phyloP scores from a whole-genome alignment of 1,284 basidiomycete species.

The Mycena sp. region DNA sequence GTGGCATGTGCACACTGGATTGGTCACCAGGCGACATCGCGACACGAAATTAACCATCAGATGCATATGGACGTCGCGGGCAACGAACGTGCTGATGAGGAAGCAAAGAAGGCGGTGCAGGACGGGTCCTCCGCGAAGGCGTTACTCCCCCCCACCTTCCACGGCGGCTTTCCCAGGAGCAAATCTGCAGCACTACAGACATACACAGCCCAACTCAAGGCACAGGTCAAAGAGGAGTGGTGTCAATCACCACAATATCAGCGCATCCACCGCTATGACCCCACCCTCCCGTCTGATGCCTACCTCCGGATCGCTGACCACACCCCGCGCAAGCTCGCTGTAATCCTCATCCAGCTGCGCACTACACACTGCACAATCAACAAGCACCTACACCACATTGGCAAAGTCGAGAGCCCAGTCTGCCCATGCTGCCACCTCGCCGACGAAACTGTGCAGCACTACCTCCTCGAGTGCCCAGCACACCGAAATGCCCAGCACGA shows the following conservation, averaged over 20 bases:
- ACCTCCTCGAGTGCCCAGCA: background rate
- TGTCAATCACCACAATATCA: background rate
- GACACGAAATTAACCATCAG: background rate
- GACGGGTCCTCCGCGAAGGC: background rate
- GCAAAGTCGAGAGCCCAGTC: background rate
- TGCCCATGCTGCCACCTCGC: constrained; percentile 1
- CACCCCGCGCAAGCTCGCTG: background rate
- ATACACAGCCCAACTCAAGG: background rate
- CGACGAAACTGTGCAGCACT: background rate
- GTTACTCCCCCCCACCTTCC: background rate
- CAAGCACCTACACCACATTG: constrained; percentile 9
- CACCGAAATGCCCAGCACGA: background rate
- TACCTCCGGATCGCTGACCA: background rate
- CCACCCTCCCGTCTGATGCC: background rate
- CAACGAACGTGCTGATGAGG: constrained; percentile 8
- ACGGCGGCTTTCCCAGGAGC: background rate
- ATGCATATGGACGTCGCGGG: constrained; percentile 24
- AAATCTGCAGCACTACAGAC: background rate
- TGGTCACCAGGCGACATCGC: background rate
- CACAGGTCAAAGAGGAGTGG: background rate
- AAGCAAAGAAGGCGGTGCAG: constrained; percentile 3
- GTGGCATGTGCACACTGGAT: background rate
- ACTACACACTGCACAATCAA: constrained; percentile 6
- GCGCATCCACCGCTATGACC: background rate
- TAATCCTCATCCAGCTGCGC: constrained; percentile 8